These are phyloP conservation scores for Pyrus communis DNA, from an alignment of 306 rosid species.

Conservation along the genomic window DNA sequence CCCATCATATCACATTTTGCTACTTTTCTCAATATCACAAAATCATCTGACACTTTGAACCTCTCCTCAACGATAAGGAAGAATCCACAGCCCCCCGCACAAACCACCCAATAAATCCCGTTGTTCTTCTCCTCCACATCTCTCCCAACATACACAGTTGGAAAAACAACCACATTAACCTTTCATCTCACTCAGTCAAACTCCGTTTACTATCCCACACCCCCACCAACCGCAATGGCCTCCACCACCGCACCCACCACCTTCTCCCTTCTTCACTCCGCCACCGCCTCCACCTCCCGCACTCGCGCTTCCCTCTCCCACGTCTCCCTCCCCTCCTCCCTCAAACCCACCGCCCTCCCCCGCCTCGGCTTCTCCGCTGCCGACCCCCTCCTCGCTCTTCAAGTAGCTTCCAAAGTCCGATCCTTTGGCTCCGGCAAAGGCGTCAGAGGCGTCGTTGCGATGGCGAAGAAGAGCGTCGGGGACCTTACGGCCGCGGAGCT, in stretches of 20 bases:
- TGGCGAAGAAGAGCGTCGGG: slow-evolving; percentile 96
- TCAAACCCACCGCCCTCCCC: slow-evolving; percentile 44
- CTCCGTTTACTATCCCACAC: neutral
- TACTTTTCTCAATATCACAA: slow-evolving; percentile 4
- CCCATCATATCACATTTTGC: neutral
- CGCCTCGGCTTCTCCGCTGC: slow-evolving; percentile 73
- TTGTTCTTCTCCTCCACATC: slow-evolving; percentile 56
- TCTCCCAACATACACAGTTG: slow-evolving; percentile 9
- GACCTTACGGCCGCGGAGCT: slow-evolving; percentile 55
- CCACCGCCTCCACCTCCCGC: slow-evolving; percentile 31
- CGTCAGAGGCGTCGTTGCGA: slow-evolving; percentile 50
- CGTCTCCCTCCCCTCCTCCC: slow-evolving; percentile 36
- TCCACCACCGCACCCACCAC: slow-evolving; percentile 60
- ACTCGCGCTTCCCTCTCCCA: slow-evolving; percentile 41
- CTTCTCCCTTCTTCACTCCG: slow-evolving; percentile 56
- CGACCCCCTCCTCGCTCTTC: slow-evolving; percentile 58
- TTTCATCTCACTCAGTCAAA: slow-evolving; percentile 1
- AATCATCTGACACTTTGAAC: slow-evolving; percentile 49
- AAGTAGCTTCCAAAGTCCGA: slow-evolving; percentile 52
- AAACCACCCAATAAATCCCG: slow-evolving; percentile 43
- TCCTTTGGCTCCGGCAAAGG: slow-evolving; percentile 34
- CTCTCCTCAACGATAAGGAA: slow-evolving; percentile 94
- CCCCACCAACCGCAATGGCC: slow-evolving; percentile 45
- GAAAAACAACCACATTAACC: neutral
- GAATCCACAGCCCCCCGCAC: slow-evolving; percentile 30